Base-by-base conservation (phyloP, 306 rosid species). In the Rosa persica region DNA sequence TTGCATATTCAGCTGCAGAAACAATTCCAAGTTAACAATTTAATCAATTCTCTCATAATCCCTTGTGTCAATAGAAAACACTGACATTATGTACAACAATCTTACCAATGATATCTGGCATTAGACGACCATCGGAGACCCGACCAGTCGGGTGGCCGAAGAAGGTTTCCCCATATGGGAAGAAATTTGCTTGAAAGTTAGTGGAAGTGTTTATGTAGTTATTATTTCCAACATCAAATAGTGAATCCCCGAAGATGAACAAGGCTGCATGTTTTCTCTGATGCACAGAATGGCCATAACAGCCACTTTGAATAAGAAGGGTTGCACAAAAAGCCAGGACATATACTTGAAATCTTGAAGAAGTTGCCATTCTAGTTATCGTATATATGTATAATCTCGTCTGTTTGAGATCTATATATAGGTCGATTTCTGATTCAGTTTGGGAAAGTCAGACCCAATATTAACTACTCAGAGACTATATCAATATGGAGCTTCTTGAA, bases 31-130 rank as follows among this genome's bases (percentile, higher is more conserved):
- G 1, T 15, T 46, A 17, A 5, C 58, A 75, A 36, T n/a, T 38
- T 30, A 20, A 8, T n/a, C 46, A 34, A 0, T 16, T 16, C 12
- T 23, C 15, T 16, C 22, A 6, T 6, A 27, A 46, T 70, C 52
- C 13, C 42, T 6, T 46, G 44, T 48, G 58, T 48, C 47, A 0
- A 48, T 25, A 17, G 19, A 47, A 5, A 48, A 8, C 1, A 23
- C 1, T 34, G 40, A 46, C 27, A 47, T 47, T 4, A 15, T 34
- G 19, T 5, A 48, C 16, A 46, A 16, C 6, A 23, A 6, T 16
- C 25, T 75, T 61, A 82, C 87, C 87, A 1, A 86, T 69, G 68
- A 86, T 83, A 78, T 86, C 89, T 17, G 82, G 75, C 12, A 86
- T 38, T 15, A 83, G 38, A 25, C 85, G 81, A 17, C 89, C 86